Evolutionary conservation across 2,329 filamentous ascomycete genomes (phyloP), one percentile per base, ranked within the genome.

Genomic region (Cercospora zeae-maydis): DNA sequence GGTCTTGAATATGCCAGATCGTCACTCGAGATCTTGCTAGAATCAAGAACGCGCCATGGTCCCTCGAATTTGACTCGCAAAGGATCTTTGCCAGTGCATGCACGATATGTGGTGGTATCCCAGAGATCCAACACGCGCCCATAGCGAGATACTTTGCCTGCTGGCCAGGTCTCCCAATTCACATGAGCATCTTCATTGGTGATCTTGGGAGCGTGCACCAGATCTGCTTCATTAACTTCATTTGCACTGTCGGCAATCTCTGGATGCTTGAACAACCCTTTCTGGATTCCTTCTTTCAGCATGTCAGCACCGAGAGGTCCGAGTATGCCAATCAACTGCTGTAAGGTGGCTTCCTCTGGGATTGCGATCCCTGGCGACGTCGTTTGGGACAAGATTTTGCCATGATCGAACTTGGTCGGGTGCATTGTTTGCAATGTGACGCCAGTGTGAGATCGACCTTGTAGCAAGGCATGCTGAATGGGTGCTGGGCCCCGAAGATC

Each of bases 391-490:
- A 99, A 81, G 9, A 97, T 83, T 2, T 80, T 76, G 30, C 95
- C 95, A 63, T 87, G 85, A 75, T 99, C 95, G 74, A 98, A 97
- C 52, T 82, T 77, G 14, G 79, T 78, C 1, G 86, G 83, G 75
- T 97, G 86, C 37, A 99, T 83, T 0, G 93, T 98, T 76, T 99
- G 95, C 27, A 99, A 80, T 0, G 90, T 89, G 21, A 97, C 83
- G 24, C 95, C 95, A 0, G 90, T 91, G 63, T 79, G 77, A 0
- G 72, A 71, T 59, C 85, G 80, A 11, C 82, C 79, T 30, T 83
- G 78, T 13, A 98, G 81, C 36, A 98, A 82, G n/a, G 91, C 86
- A 75, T 93, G 90, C 66, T 96, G 89, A 13, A 99, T 82, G 0
- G 95, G 95, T 1, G 95, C 91, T 10, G 95, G 85, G 1, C 95